phyloP scores from a whole-genome alignment of 1,284 basidiomycete species.

The Cystobasidium pallidum region DNA sequence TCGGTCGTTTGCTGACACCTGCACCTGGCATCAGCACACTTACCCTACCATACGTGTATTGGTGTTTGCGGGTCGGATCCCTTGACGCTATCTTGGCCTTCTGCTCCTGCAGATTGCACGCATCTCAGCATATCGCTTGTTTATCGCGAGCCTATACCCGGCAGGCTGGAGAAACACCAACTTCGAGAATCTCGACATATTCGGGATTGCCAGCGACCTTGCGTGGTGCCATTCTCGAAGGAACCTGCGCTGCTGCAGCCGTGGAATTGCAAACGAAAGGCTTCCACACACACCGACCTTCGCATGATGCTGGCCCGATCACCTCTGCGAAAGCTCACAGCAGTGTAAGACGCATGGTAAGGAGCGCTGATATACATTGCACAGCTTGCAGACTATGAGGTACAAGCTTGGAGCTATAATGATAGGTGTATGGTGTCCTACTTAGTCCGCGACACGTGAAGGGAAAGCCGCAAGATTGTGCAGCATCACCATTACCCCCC shows the following conservation, averaged over 20 bases:
- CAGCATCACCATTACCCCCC: too few species aligned
- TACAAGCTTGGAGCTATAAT: slow-evolving; percentile 8
- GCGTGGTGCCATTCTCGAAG: not conserved
- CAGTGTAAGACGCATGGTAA: not conserved
- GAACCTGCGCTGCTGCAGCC: not conserved
- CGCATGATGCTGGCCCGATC: slow-evolving; percentile 1
- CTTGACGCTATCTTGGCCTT: slow-evolving; percentile 11
- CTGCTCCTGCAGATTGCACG: slow-evolving; percentile 4
- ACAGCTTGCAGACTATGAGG: slow-evolving; percentile 10
- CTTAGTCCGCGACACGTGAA: too few species aligned
- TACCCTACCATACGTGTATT: slow-evolving; percentile 20
- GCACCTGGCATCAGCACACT: too few species aligned
- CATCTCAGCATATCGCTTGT: slow-evolving; percentile 3
- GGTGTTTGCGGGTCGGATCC: slow-evolving; percentile 7
- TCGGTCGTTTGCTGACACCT: not conserved
- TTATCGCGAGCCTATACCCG: not conserved
- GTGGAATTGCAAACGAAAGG: not conserved
- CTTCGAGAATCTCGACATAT: slow-evolving; percentile 36
- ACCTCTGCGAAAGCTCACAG: not conserved
- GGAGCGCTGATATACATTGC: slow-evolving; percentile 12
- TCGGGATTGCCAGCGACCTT: slow-evolving; percentile 27
- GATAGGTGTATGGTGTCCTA: too few species aligned
- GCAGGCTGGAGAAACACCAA: not conserved
- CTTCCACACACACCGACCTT: not conserved
- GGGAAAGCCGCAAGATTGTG: too few species aligned